Percentiles rank a stretch among this genome's conserved stretches.
Conservation (phyloP, 495 filamentous ascomycete species). For the Baudoinia panamericana region DNA sequence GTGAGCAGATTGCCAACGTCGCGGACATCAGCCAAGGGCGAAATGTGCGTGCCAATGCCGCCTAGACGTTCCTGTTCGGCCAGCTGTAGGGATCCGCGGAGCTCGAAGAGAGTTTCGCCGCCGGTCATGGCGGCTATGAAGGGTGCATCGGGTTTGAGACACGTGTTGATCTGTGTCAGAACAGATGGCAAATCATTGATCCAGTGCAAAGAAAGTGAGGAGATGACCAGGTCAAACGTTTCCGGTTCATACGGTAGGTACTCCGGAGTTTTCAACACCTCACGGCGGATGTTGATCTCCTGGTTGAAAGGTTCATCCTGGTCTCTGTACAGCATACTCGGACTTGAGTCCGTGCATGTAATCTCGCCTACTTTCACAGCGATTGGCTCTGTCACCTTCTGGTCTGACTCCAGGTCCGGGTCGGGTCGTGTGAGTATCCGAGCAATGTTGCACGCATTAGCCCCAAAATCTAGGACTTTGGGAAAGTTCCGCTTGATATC, state of each 20-base stretch:
- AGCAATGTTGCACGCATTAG: slow-evolving; percentile 91
- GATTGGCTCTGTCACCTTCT: slow-evolving; percentile 46
- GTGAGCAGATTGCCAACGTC: slow-evolving; percentile 82
- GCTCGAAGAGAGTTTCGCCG: slow-evolving; percentile 85
- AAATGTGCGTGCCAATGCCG: slow-evolving; percentile 75
- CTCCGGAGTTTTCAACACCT: slow-evolving; percentile 56
- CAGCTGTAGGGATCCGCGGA: slow-evolving; percentile 85
- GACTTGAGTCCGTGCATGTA: slow-evolving; percentile 68
- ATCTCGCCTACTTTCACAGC: slow-evolving; percentile 53
- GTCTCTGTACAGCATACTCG: slow-evolving; percentile 70
- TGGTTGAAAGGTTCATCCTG: slow-evolving; percentile 61
- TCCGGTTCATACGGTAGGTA: slow-evolving; percentile 62
- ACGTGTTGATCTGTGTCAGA: slow-evolving; percentile 62
- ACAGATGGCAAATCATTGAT: slow-evolving; percentile 87
- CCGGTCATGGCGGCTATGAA: slow-evolving; percentile 95
- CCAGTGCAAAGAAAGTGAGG: slow-evolving; percentile 86
- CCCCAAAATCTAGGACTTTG: slow-evolving; percentile 80
- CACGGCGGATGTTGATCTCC: slow-evolving; percentile 52
- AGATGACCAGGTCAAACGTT: slow-evolving; percentile 78
- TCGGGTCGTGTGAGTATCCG: slow-evolving; percentile 57
- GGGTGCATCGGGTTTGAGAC: slow-evolving; percentile 80
- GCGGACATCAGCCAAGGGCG: slow-evolving; percentile 79
- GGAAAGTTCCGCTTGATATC: slow-evolving; percentile 84
- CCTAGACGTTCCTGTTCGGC: slow-evolving; percentile 80
- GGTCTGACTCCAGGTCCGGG: slow-evolving; percentile 40